phyloP scores from a whole-genome alignment of 2,329 filamentous ascomycete genomes.

The Botrytis medusae region DNA sequence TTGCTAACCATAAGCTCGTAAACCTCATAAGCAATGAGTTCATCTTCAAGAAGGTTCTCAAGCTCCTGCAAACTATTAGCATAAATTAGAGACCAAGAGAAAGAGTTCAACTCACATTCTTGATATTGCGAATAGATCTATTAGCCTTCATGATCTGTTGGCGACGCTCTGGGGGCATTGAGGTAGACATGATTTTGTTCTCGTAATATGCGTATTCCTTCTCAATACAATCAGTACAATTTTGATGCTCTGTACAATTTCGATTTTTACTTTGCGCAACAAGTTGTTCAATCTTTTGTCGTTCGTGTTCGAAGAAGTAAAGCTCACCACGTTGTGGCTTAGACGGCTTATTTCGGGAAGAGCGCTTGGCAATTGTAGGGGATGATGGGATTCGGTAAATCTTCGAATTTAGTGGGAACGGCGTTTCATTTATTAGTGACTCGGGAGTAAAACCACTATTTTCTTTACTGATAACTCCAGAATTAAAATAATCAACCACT shows the following conservation, averaged over 20 bases:
- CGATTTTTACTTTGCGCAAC: slow-evolving; percentile 13
- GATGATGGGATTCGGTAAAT: slow-evolving; percentile 19
- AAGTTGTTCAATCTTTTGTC: slow-evolving; percentile 11
- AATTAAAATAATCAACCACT: neutral
- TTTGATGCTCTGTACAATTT: slow-evolving; percentile 19
- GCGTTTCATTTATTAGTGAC: neutral
- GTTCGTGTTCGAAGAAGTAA: slow-evolving; percentile 19
- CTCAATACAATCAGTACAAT: slow-evolving; percentile 34
- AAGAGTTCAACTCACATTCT: slow-evolving; percentile 35
- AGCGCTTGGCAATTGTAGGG: slow-evolving; percentile 19
- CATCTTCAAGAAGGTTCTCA: slow-evolving; percentile 81
- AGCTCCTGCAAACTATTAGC: slow-evolving; percentile 66
- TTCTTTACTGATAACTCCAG: neutral
- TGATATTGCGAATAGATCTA: slow-evolving; percentile 40
- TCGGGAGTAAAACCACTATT: slow-evolving; percentile 21
- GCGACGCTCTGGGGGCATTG: slow-evolving; percentile 37
- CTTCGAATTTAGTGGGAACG: slow-evolving; percentile 9
- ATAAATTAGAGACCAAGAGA: neutral
- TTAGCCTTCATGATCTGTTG: slow-evolving; percentile 40
- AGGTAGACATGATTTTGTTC: slow-evolving; percentile 34
- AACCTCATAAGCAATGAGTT: slow-evolving; percentile 71
- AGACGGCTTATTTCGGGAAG: slow-evolving; percentile 5
- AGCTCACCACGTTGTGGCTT: slow-evolving; percentile 15
- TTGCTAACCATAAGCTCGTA: slow-evolving; percentile 73
- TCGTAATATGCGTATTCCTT: slow-evolving; percentile 33